Base-by-base conservation (phyloP, 1,284 basidiomycete species). In the Cutaneotrichosporon sp. region DNA sequence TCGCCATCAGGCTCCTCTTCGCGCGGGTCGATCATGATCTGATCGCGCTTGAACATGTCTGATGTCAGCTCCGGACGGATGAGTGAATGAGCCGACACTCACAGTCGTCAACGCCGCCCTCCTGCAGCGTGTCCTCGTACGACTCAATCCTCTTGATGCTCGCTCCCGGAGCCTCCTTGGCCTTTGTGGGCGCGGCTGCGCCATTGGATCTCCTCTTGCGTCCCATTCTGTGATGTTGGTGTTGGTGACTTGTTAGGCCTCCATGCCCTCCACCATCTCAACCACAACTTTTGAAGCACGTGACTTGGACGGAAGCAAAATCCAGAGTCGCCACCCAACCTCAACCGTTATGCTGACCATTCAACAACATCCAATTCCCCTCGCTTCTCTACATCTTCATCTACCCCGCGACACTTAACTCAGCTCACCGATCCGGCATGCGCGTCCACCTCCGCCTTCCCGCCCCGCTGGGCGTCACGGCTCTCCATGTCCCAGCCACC, bases 1-100 rank as follows among this genome's bases (percentile, higher is more conserved):
- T 81, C 78, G 10, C 80, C 79, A 2, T 77, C 75, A 34, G 76
- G 73, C 18, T 69, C 70, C 38, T 89, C 89, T 26, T 83, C 81
- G 52, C 82, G 84, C 13, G 85, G 86, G 58, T 90, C 87, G 8
- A 96, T 83, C 13, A 91, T 83, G 65, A 96, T 90, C 75, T 87
- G 86, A 74, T 97, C 92, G 60, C 87, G 85, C 63, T 82, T 80
- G 71, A 79, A 76, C 74, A 81, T 80, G 69, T 78, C 80, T 82
- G 56, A 2, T 2, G 55, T 66, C 40, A 63, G 21, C 21, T 51
- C 10, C 26, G 16, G 8, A 5, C 3, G 21, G 30, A 13, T 26
- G 10, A 4, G 13, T 31, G 46, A 73, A 65, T 75, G 76, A 77
- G 52, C 11, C 42, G 7, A 22, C 26, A 76, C 77, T 73, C 65